These are phyloP conservation scores for Cercophora scortea DNA, from an alignment of 495 filamentous ascomycete species.

Conservation along the genomic window DNA sequence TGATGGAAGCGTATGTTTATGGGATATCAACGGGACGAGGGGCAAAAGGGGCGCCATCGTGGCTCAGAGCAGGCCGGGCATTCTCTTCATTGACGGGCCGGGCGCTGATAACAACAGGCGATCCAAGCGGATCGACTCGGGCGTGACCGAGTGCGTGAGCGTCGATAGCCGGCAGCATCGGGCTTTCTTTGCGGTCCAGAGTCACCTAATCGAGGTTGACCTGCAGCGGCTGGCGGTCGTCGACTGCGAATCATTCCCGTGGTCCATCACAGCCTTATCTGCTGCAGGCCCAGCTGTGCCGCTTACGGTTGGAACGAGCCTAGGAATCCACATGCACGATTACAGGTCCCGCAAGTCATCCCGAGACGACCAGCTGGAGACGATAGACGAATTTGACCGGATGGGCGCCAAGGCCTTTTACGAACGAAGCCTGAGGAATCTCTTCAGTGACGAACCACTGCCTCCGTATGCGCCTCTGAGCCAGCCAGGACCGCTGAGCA, in stretches of 20 bases:
- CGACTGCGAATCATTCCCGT: slow-evolving; percentile 67
- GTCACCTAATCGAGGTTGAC: slow-evolving; percentile 72
- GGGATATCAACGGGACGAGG: slow-evolving; percentile 65
- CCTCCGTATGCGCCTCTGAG: slow-evolving; percentile 64
- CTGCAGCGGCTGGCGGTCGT: slow-evolving; percentile 67
- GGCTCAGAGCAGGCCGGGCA: slow-evolving; percentile 54
- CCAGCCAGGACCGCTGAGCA: slow-evolving; percentile 74
- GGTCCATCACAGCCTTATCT: slow-evolving; percentile 77
- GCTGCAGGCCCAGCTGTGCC: slow-evolving; percentile 65
- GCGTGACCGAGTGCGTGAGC: slow-evolving; percentile 74
- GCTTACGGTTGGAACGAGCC: slow-evolving; percentile 76
- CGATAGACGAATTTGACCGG: slow-evolving; percentile 25
- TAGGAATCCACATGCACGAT: slow-evolving; percentile 80
- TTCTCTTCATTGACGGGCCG: slow-evolving; percentile 47
- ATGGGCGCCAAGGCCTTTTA: slow-evolving; percentile 26
- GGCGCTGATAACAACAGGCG: slow-evolving; percentile 32
- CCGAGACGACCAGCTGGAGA: slow-evolving; percentile 15
- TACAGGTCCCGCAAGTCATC: slow-evolving; percentile 38
- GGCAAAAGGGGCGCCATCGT: slow-evolving; percentile 56
- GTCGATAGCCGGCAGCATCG: slow-evolving; percentile 62
- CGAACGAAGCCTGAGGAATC: slow-evolving; percentile 11
- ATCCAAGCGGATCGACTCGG: slow-evolving; percentile 50
- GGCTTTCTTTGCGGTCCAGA: slow-evolving; percentile 73
- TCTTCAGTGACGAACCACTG: slow-evolving; percentile 32
- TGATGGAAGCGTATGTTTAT: slow-evolving; percentile 78